Evolutionary conservation across 345 rosid genomes (phyloP).

Genomic region (Pistacia integerrima): DNA sequence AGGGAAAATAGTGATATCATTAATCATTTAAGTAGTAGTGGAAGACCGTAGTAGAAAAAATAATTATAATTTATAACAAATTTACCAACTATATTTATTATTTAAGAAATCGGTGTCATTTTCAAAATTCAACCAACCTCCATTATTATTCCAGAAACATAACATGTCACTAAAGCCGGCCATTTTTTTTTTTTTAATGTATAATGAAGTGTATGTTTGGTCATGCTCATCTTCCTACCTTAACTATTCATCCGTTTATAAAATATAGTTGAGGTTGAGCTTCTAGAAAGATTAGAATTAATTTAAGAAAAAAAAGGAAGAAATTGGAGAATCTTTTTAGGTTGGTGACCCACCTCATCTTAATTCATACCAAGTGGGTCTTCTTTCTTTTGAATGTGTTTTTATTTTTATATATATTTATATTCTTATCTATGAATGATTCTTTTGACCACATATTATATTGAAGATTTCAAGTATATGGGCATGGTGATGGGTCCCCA

Average conservation of each 20-base stretch:
- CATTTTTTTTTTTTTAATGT: not conserved
- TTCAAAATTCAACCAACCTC: conserved; percentile 28
- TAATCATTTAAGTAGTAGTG: not conserved
- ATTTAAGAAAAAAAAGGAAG: no score
- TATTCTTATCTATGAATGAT: not conserved
- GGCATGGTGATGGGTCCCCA: not conserved
- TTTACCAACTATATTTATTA: not conserved
- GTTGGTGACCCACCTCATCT: not conserved
- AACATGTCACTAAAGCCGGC: conserved; percentile 25
- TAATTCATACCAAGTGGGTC: not conserved
- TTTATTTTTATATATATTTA: not conserved
- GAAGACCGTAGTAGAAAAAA: not conserved
- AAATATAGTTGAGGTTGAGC: not conserved
- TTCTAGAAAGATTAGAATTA: conserved; percentile 20
- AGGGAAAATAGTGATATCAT: not conserved
- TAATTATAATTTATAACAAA: not conserved
- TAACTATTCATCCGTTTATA: not conserved
- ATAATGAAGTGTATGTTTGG: not conserved
- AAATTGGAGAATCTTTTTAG: conserved; percentile 17
- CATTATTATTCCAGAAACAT: conserved; percentile 4
- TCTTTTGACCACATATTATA: not conserved
- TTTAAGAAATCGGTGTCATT: not conserved
- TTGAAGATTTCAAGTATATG: not conserved
- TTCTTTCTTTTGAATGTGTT: not conserved
- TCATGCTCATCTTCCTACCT: not conserved